Evolutionary conservation across 352 stramenopile genomes (phyloP).

Genomic region (Pythium coloratum): DNA sequence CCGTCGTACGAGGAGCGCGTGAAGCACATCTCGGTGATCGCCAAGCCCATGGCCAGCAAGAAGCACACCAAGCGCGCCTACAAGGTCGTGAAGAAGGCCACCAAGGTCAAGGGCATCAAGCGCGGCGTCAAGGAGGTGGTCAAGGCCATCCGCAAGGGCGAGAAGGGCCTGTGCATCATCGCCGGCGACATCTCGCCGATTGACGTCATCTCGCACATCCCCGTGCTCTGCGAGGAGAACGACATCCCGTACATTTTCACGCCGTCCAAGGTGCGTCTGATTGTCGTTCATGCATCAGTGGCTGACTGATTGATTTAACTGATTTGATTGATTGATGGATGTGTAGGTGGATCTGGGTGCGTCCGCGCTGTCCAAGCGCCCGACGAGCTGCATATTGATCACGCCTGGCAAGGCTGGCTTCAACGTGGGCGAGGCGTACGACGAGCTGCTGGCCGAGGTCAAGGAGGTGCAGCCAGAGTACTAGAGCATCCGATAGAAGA

Average conservation of each 20-base stretch:
- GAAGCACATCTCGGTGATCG: conserved; percentile 91
- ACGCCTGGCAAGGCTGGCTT: conserved; percentile 92
- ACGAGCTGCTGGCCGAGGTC: conserved; percentile 88
- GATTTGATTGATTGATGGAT: too few species aligned
- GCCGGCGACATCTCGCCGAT: conserved; percentile 99
- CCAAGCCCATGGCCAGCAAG: conserved; percentile 97
- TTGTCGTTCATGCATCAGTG: neutral
- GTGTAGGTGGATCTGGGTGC: conserved; percentile 90
- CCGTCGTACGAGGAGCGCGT: conserved; percentile 82
- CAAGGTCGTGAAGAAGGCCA: conserved; percentile 95
- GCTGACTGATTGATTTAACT: too few species aligned
- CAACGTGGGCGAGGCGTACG: conserved; percentile 86
- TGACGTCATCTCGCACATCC: conserved; percentile 99
- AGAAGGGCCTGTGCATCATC: conserved; percentile 98
- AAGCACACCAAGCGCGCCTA: conserved; percentile 95
- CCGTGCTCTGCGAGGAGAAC: conserved; percentile 98
- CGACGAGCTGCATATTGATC: conserved; percentile 98
- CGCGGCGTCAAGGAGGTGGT: conserved; percentile 99
- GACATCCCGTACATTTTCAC: conserved; percentile 99
- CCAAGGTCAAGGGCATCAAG: conserved; percentile 96
- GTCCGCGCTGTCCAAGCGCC: conserved; percentile 96
- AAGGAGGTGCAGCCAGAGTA: conserved; percentile 87
- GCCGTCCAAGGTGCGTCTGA: conserved; percentile 86
- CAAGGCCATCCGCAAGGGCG: conserved; percentile 96
- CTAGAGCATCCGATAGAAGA: conserved; percentile 41